Conservation (phyloP, 163 green algal species). For the Scenedesmus sp. region DNA sequence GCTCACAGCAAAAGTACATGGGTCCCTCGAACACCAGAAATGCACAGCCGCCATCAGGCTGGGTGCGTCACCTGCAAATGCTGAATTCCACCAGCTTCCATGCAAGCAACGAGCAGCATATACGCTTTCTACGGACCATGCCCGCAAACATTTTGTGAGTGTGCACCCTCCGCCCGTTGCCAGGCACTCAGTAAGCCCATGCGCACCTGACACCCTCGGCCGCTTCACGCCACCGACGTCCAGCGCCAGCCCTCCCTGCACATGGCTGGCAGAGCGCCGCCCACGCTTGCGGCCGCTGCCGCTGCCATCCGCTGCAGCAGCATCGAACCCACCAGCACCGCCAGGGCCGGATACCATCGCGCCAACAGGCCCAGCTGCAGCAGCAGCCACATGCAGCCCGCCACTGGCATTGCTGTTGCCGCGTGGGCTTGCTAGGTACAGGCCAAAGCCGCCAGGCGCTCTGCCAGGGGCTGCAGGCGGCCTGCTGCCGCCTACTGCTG, state of each 20-base stretch:
- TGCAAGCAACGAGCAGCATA: too few relatives aligned
- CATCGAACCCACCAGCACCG: neutral
- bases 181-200: too few relatives aligned
- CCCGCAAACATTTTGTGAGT: too few relatives aligned
- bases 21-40: too few relatives aligned
- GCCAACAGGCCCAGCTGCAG: neutral
- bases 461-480: neutral
- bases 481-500: neutral
- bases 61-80: too few relatives aligned
- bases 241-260: neutral
- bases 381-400: neutral
- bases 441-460: neutral
- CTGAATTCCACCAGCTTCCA: too few relatives aligned
- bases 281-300: neutral
- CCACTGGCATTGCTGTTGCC: neutral
- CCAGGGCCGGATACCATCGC: neutral
- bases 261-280: neutral
- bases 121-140: too few relatives aligned
- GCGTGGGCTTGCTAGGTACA: neutral
- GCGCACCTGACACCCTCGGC: constrained; percentile 14
- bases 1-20: too few relatives aligned
- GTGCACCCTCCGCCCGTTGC: too few relatives aligned
- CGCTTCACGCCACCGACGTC: neutral
- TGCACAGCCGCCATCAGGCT: too few relatives aligned
- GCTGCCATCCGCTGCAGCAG: neutral